Evolutionary conservation across 768 basidiomycete genomes (phyloP), one percentile per base, ranked within the genome.

Genomic region (Rhizopogon vinicolor): DNA sequence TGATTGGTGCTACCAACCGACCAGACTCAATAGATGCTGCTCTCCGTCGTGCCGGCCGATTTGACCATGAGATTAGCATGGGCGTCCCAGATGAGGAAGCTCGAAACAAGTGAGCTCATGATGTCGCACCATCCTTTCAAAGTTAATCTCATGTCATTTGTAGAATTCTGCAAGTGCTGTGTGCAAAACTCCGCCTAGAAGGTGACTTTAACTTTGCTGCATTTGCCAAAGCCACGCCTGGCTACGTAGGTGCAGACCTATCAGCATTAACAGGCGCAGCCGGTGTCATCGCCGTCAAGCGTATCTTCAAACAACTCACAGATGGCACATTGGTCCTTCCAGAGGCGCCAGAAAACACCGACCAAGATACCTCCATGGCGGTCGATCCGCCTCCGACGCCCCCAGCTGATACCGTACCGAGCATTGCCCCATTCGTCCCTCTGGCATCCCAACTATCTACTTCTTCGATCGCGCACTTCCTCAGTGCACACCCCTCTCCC

Each of bases 21-120:
- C 94, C 93, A 1, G 97, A 98, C 66, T 89, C 95, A 5, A 78
- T 98, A 7, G 97, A 99, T 68, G 84, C 94, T 0, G 97, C 97
- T 0, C 77, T 99, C 16, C 83, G 96, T 33, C 79, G 95, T 53
- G 96, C 95, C 5, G 97, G 97, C 5, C 75, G 97, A 35, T 99
- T 99, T 58, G 97, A 98, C 66, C 92, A 95, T 61, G 97, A 99
- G 72, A 98, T 99, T 49, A 89, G 91, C 50, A 94, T 98, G 91
- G 91, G 91, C 12, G 96, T 99, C 3, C 97, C 97, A 2, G 93
- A 95, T 62, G 89, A 97, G 58, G 85, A 85, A 53, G 94, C 88
- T 0, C 78, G 97, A 54, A 87, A 89, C 58, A 89, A 94, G 96
- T 98, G 54, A 61, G 87, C 75, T 35, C 18, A 13, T 25, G 29